phyloP scores from a whole-genome alignment of 176 grass and related monocot genomes.

The Rhynchospora pubera region DNA sequence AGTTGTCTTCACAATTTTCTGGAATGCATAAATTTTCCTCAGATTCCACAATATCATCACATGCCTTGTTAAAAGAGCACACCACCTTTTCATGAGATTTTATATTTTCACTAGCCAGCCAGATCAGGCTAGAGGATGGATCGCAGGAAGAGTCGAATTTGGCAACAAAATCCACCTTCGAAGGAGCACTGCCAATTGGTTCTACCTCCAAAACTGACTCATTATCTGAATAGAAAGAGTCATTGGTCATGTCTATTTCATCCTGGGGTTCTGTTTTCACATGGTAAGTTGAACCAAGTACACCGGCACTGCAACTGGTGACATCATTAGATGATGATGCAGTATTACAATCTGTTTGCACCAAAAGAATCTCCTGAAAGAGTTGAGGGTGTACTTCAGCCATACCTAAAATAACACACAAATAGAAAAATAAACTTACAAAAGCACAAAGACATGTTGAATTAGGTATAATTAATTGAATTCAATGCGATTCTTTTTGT shows the following conservation, averaged over 20 bases:
- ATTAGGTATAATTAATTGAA: neutral
- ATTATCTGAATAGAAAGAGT: neutral
- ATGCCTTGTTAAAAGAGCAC: conserved; percentile 1
- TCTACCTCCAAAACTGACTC: neutral
- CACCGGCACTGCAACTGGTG: neutral
- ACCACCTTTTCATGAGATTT: neutral
- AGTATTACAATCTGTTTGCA: neutral
- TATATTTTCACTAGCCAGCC: conserved; percentile 1
- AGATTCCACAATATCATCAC: conserved; percentile 11
- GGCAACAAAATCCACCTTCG: conserved; percentile 18
- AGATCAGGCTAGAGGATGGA: conserved; percentile 1
- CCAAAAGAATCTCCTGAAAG: neutral
- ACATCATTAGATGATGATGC: neutral
- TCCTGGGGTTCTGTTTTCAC: neutral
- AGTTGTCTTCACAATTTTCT: conserved; percentile 2
- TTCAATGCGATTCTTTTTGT: neutral
- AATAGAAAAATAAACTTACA: conserved; percentile 1
- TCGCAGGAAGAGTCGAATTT: conserved; percentile 2
- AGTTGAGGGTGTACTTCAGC: neutral
- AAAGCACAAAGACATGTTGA: neutral
- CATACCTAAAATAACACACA: neutral
- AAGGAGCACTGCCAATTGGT: conserved; percentile 6
- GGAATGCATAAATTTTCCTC: neutral
- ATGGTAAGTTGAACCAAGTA: neutral
- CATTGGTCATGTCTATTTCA: neutral